Evolutionary conservation across 768 basidiomycete genomes (phyloP), one percentile per base, ranked within the genome.

Genomic region (Lanmaoa pseudosensibilis): DNA sequence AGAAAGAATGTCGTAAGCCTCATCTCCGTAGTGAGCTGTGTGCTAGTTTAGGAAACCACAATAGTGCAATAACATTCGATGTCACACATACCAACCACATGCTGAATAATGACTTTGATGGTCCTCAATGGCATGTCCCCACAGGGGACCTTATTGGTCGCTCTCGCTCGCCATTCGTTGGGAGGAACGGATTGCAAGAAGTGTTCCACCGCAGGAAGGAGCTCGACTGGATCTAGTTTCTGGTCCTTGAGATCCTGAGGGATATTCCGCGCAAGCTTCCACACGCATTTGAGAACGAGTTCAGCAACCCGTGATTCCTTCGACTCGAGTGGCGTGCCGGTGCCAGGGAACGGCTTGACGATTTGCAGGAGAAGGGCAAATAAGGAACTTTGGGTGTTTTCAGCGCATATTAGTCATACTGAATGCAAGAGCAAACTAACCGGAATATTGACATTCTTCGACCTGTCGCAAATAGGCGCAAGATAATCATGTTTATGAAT

Each of bases 51-150:
- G 64, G 56, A 63, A 58, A 61, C 39, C 11, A 54, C 41, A 37
- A 53, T 37, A 36, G 44, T 54, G 19, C 56, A 43, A 40, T 50
- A 16, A 52, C 46, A 43, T 44, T 23, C 5, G 27, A 40, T 49
- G 41, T 47, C 40, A 53, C 54, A 83, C 94, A 77, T 62, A 95
- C 94, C 90, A 64, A 98, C 92, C 54, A 98, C 84, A 70, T 96
- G 94, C 74, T 98, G 97, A 36, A 99, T 91, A 64, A 99, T 92
- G 40, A 97, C 95, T 78, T 99, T 99, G 72, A 98, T 92, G 3
- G 97, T 98, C 58, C 97, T 80, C 55, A 99, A 73, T 2, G 97
- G 97, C 95, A 98, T 95, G 66, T 99, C 97, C 25, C 94, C 95
- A 67, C 95, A 90, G 4, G 97, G 95, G 2, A 98, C 85, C 60